These are phyloP conservation scores for Talaromyces nanjingensis DNA, from an alignment of 495 filamentous ascomycete species.

Conservation along the genomic window DNA sequence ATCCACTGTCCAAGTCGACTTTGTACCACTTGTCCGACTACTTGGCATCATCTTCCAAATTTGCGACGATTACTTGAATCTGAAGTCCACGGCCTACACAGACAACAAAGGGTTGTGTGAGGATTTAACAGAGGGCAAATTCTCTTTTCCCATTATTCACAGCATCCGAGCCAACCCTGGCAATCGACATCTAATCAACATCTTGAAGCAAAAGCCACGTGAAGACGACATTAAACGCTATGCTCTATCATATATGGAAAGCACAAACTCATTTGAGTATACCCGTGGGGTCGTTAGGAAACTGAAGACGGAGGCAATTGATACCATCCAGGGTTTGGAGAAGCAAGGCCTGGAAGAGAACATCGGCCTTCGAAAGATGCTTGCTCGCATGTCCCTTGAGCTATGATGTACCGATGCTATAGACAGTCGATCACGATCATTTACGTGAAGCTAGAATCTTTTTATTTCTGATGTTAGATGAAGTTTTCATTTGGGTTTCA, in stretches of 20 bases:
- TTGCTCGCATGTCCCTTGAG: background rate
- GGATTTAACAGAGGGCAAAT: slow-evolving; percentile 87
- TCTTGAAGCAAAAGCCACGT: slow-evolving; percentile 78
- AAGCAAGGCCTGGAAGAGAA: background rate
- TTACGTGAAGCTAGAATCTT: background rate
- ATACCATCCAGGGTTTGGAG: slow-evolving; percentile 60
- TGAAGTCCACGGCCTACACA: slow-evolving; percentile 53
- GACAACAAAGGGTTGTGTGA: slow-evolving; percentile 79
- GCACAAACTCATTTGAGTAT: slow-evolving; percentile 82
- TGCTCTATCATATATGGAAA: slow-evolving; percentile 73
- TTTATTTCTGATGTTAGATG: background rate
- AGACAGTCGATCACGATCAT: background rate
- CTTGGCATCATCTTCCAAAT: slow-evolving; percentile 81
- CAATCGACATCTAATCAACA: slow-evolving; percentile 80
- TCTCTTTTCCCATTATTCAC: slow-evolving; percentile 89
- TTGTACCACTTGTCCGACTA: slow-evolving; percentile 17
- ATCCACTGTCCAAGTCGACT: slow-evolving; percentile 4
- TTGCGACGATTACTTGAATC: slow-evolving; percentile 78
- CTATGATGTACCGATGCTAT: background rate
- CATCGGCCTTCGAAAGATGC: slow-evolving; percentile 1
- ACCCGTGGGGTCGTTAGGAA: slow-evolving; percentile 62
- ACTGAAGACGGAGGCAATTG: slow-evolving; percentile 57
- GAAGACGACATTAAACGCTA: slow-evolving; percentile 86
- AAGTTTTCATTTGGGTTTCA: background rate
- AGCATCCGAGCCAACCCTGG: slow-evolving; percentile 73